Evolutionary conservation across 805 yeast species (phyloP).

Genomic region (Suhomyces xylopsoci): DNA sequence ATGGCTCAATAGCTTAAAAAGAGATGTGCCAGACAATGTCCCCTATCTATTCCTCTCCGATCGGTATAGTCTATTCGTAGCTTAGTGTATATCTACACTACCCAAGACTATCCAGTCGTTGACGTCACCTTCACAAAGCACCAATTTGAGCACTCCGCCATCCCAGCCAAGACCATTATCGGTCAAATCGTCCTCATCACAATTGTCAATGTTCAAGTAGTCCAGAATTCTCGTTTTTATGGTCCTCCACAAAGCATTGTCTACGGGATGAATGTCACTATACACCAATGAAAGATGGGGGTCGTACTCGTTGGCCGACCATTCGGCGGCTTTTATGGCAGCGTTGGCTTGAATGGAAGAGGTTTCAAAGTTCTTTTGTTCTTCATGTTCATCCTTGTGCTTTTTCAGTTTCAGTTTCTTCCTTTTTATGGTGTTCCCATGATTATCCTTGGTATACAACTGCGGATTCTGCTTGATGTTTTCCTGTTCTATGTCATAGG

Average conservation of each 20-base stretch:
- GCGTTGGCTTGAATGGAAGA: slow-evolving; percentile 35
- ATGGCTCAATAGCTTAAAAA: neutral
- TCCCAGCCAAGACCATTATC: slow-evolving; percentile 55
- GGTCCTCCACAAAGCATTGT: slow-evolving; percentile 61
- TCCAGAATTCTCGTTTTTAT: slow-evolving; percentile 66
- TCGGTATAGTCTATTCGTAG: neutral
- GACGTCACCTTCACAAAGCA: slow-evolving; percentile 69
- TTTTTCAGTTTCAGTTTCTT: slow-evolving; percentile 22
- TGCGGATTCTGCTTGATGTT: slow-evolving; percentile 37
- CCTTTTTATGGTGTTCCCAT: slow-evolving; percentile 28
- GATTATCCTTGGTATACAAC: slow-evolving; percentile 31
- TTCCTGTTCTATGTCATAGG: slow-evolving; percentile 36
- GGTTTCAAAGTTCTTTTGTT: slow-evolving; percentile 25
- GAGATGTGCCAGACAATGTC: no score
- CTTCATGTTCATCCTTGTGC: slow-evolving; percentile 6
- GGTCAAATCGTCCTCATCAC: slow-evolving; percentile 33
- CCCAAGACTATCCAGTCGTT: slow-evolving; percentile 68
- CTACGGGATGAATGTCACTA: slow-evolving; percentile 61
- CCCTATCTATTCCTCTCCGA: no score
- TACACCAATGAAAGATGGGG: slow-evolving; percentile 76
- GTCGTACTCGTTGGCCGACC: slow-evolving; percentile 56
- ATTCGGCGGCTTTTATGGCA: slow-evolving; percentile 48
- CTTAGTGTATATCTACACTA: slow-evolving; percentile 38
- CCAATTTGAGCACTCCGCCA: slow-evolving; percentile 64
- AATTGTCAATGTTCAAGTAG: slow-evolving; percentile 49